Evolutionary conservation across 768 basidiomycete species (phyloP).

Genomic region (Cubamyces lactineus): DNA sequence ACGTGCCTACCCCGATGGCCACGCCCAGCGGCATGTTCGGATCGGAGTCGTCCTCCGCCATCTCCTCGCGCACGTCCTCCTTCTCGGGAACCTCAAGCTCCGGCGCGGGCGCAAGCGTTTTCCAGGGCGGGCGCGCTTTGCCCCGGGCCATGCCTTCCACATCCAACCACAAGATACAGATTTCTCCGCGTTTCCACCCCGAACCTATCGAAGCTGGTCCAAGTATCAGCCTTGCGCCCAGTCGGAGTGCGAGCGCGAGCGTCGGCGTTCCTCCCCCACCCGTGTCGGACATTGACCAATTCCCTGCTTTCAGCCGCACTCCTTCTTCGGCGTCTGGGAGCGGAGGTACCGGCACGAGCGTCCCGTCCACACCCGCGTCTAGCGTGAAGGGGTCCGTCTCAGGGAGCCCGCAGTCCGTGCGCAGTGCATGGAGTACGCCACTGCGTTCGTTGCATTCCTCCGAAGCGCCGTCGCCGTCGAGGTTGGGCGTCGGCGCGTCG

Average conservation of each 20-base stretch:
- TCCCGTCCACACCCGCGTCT: constrained; percentile 21
- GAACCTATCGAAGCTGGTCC: constrained; percentile 62
- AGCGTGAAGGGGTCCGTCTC: constrained; percentile 23
- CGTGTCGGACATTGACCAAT: constrained; percentile 35
- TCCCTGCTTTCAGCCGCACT: constrained; percentile 40
- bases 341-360: constrained; percentile 15
- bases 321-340: constrained; percentile 30
- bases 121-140: constrained; percentile 33
- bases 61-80: constrained; percentile 13
- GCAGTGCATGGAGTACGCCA: constrained; percentile 39
- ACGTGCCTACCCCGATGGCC: constrained; percentile 35
- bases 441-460: constrained; percentile 29
- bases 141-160: constrained; percentile 36
- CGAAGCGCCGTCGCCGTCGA: constrained; percentile 28
- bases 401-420: constrained; percentile 29
- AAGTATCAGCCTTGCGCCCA: constrained; percentile 32
- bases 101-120: constrained; percentile 8
- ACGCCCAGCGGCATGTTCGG: constrained; percentile 29
- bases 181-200: constrained; percentile 50
- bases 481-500: background rate
- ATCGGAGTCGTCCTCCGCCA: constrained; percentile 26
- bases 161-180: constrained; percentile 58
- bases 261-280: constrained; percentile 16
- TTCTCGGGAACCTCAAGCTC: constrained; percentile 15
- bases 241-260: constrained; percentile 13